Conservation (phyloP, 148 eudicot genomes). For the Linanthus parryae region DNA sequence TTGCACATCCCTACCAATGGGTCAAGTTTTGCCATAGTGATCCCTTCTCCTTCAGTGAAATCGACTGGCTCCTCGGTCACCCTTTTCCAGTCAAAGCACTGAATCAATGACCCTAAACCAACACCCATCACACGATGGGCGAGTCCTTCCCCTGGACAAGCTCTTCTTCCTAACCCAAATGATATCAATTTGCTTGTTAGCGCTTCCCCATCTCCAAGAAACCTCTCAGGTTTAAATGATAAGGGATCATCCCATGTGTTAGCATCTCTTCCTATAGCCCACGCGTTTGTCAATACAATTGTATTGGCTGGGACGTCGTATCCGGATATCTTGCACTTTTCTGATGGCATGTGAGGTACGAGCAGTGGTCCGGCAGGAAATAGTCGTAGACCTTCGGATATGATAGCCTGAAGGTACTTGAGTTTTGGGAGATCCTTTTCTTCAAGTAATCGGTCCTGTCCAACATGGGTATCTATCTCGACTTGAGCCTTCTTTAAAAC, state of each 20-base stretch:
- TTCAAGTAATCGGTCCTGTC: too few relatives aligned
- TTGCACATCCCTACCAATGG: constrained; percentile 29
- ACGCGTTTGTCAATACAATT: constrained; percentile 27
- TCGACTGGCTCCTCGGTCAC: constrained; percentile 23
- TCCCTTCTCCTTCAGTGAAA: constrained; percentile 24
- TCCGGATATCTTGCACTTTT: constrained; percentile 21
- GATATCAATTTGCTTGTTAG: constrained; percentile 22
- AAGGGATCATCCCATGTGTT: constrained; percentile 25
- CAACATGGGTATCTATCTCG: too few relatives aligned
- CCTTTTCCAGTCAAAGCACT: constrained; percentile 37
- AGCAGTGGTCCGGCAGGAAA: too few relatives aligned
- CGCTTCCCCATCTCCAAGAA: constrained; percentile 13
- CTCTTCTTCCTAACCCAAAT: constrained; percentile 36
- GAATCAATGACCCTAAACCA: constrained; percentile 28
- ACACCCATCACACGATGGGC: constrained; percentile 28
- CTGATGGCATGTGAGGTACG: too few relatives aligned
- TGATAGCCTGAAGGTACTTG: too few relatives aligned
- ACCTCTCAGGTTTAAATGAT: constrained; percentile 32
- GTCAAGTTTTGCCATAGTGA: constrained; percentile 24
- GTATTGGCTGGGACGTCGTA: constrained; percentile 28
- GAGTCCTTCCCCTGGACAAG: constrained; percentile 35
- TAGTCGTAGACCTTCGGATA: too few relatives aligned
- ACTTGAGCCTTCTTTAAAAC: constrained; percentile 30
- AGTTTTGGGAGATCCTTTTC: too few relatives aligned
- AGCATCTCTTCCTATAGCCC: constrained; percentile 36